Evolutionary conservation across 768 basidiomycete genomes (phyloP), one percentile per base, ranked within the genome.

Genomic region (Hericium coralloides): DNA sequence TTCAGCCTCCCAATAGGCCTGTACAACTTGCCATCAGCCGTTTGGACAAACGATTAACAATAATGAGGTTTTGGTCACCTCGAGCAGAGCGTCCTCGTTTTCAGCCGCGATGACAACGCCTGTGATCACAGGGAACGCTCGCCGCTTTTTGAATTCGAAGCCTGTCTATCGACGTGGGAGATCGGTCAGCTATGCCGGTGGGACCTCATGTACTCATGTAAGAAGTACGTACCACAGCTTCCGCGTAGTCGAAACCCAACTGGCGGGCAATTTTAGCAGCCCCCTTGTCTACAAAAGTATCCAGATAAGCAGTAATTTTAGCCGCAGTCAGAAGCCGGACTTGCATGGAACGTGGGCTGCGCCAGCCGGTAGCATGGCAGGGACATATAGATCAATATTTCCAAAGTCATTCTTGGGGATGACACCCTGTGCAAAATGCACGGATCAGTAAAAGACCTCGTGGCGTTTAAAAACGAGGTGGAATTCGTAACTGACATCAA

Each of bases 361-460:
- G 18, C 97, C 97, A 53, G 68, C 72, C 2, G 97, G 97, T 31
- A 98, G 77, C 97, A 99, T 99, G 3, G 91, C 86, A 26, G 91
- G 87, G 23, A 90, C 91, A 69, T 95, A 99, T 23, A 99, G 72
- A 72, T 99, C 95, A 61, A 99, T 89, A 68, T 98, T 99, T 17
- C 95, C 95, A 68, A 95, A 99, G 61, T 86, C 83, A 65, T 99
- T 99, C 73, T 91, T 95, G 6, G 94, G 94, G 31, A 99, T 81
- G 67, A 82, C 84, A 36, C 95, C 95, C 95, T 98, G 65, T 25
- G 41, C 51, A 47, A 38, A 31, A 5, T 31, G 41, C 45, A 41
- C 6, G 45, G 18, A 10, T 61, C 17, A 56, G 49, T 36, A 12
- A 22, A 18, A 6, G 52, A 39, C 25, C 50, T 53, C 48, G 55